A percentile compares a stretch with the other conserved stretches of the same genome.
These are phyloP conservation scores for Dalbergia oliveri DNA, from an alignment of 306 rosid species.

Conservation along the genomic window DNA sequence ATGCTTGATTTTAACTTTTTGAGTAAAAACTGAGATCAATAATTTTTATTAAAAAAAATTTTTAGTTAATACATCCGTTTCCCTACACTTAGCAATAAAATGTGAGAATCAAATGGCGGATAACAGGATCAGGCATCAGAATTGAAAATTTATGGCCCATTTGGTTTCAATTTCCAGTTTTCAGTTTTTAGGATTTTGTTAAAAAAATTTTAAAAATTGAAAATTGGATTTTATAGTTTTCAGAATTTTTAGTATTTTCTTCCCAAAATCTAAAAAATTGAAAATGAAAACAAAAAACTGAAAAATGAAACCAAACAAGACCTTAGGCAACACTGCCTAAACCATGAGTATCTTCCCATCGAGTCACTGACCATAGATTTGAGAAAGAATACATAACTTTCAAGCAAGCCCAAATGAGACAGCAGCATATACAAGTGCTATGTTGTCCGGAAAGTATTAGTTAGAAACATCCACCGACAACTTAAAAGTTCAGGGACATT, in stretches of 20 bases:
- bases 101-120: not conserved
- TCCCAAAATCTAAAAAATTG: no score
- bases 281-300: no score
- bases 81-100: not conserved
- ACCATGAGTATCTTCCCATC: not conserved
- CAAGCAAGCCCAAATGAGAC: not conserved
- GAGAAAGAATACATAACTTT: not conserved
- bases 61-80: no score
- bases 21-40: no score
- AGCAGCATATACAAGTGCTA: conserved; percentile 12
- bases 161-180: no score
- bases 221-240: no score
- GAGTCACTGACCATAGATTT: not conserved
- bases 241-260: no score
- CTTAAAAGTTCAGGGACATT: conserved; percentile 1
- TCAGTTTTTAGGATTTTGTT: no score
- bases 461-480: conserved; percentile 4
- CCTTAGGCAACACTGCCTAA: not conserved
- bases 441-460: not conserved
- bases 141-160: not conserved
- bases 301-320: no score
- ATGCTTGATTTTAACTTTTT: no score
- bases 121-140: not conserved
- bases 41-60: no score
- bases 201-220: no score